phyloP scores from a whole-genome alignment of 768 basidiomycete species.

The Mycena filopes region DNA sequence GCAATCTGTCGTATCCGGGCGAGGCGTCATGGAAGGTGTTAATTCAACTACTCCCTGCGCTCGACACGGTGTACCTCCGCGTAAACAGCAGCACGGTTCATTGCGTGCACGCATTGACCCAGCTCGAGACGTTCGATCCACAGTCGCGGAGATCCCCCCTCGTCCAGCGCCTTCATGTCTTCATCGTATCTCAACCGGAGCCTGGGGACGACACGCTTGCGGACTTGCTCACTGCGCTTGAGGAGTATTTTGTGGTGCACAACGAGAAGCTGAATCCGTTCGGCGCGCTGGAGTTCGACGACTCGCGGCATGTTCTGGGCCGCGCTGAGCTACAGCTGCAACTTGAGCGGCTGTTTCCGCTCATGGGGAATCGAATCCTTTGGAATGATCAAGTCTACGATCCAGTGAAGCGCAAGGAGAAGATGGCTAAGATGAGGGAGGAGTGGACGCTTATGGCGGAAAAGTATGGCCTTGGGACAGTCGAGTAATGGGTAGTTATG shows the following conservation, averaged over 20 bases:
- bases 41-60: background rate
- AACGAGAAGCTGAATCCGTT: background rate
- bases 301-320: background rate
- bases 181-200: background rate
- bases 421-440: too few species aligned
- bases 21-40: constrained; percentile 2
- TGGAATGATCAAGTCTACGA: too few species aligned
- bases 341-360: too few species aligned
- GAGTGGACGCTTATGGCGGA: too few species aligned
- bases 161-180: background rate
- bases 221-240: background rate
- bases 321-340: too few species aligned
- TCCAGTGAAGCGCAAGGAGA: too few species aligned
- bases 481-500: too few species aligned
- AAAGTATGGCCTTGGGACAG: too few species aligned
- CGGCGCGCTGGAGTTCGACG: constrained; percentile 2
- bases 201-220: background rate
- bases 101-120: background rate
- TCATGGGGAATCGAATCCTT: too few species aligned
- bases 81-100: background rate
- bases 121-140: background rate
- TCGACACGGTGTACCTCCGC: background rate
- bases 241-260: background rate
- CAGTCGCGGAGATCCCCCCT: background rate
- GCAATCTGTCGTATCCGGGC: background rate